Base-by-base conservation (phyloP, 2,329 filamentous ascomycete species). In the Byssothecium circinans region DNA sequence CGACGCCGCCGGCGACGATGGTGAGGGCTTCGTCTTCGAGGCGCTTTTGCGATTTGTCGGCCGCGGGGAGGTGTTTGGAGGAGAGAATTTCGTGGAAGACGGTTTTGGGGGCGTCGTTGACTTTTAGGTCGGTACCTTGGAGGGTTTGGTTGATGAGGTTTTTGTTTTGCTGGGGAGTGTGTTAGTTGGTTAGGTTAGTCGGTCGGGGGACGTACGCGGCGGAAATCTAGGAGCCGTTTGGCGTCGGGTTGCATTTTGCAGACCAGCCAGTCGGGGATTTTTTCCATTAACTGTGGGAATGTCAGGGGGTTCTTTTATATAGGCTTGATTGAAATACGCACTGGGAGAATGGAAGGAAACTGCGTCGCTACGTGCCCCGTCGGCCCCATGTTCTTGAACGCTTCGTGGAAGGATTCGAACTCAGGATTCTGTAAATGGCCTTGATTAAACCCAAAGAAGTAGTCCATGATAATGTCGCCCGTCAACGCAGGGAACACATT, bases 401-500 rank as follows among this genome's bases (percentile, higher is more conserved):
- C 65, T 25, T 67, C 64, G 29, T 69, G 65, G 40, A 69, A 70
- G 1, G 62, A 67, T 4, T 60, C 57, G 41, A 69, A 70, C n/a
- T 65, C 55, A 0, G 66, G 62, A 22, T 67, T 49, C 49, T 65
- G 64, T 45, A 68, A 58, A 38, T 67, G 64, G 11, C 43, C 52
- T 29, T 67, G 64, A 47, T 68, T 67, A 56, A 69, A 66, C 11
- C 67, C 66, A 38, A 68, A 68, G 51, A 67, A 68, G 48, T 76
- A 77, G 43, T 74, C 66, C 49, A 74, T 75, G 52, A 78, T 74
- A 36, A 77, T 69, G 25, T 78, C 75, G 25, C 74, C 74, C 2
- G 73, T 73, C 37, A 73, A 64, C 17, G 73, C 74, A 18, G 67
- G 71, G 41, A 72, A 74, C 0, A 70, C 61, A 45, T 60, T 46